phyloP scores from a whole-genome alignment of 2,329 filamentous ascomycete genomes.

The Calonectria pseudoturangicola region DNA sequence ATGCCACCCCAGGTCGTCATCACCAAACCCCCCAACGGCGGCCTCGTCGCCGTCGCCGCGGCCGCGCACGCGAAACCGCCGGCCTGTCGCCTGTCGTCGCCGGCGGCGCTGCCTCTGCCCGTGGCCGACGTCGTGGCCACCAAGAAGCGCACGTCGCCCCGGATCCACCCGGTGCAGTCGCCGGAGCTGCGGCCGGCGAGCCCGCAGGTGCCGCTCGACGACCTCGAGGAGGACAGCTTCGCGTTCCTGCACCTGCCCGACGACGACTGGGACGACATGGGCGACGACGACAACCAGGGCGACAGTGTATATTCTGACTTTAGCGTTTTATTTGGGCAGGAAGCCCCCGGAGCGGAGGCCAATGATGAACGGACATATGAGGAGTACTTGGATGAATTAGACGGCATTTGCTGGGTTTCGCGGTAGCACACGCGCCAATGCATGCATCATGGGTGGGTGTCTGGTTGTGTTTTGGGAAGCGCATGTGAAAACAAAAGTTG shows the following conservation, averaged over 20 bases:
- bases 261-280: constrained; percentile 59
- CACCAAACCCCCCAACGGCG: constrained; percentile 35
- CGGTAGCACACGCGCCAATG: constrained; percentile 42
- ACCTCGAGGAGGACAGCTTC: constrained; percentile 67
- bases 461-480: neutral
- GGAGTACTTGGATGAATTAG: constrained; percentile 74
- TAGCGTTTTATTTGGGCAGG: constrained; percentile 68
- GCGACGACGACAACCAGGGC: constrained; percentile 68
- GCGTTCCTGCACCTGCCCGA: constrained; percentile 67
- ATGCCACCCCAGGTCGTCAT: constrained; percentile 33
- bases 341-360: constrained; percentile 43
- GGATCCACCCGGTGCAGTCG: constrained; percentile 58
- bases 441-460: constrained; percentile 11
- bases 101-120: constrained; percentile 55
- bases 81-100: constrained; percentile 54
- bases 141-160: constrained; percentile 55
- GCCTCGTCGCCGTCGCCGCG: neutral
- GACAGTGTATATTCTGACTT: constrained; percentile 75
- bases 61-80: constrained; percentile 44
- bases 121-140: constrained; percentile 52
- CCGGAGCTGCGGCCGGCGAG: constrained; percentile 58
- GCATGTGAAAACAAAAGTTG: constrained; percentile 20
- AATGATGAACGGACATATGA: constrained; percentile 68
- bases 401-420: constrained; percentile 70
- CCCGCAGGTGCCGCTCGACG: constrained; percentile 52